phyloP scores from a whole-genome alignment of 768 basidiomycete species.

The Boletus rubescentipes region DNA sequence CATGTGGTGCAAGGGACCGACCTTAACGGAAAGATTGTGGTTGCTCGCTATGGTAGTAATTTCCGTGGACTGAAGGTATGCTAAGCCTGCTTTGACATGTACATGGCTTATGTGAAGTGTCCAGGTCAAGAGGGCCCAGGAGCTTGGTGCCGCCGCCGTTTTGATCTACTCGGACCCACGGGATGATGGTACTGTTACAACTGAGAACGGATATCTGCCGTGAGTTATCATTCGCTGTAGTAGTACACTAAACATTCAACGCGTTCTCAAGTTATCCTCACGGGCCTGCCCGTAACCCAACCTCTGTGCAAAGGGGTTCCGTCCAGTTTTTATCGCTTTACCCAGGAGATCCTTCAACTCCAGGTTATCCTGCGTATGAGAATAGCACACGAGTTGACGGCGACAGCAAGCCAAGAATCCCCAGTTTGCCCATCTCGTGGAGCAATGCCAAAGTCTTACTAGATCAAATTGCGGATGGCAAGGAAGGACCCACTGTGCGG shows the following conservation, averaged over 20 bases:
- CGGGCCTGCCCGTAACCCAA: constrained; percentile 86
- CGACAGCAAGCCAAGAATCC: constrained; percentile 69
- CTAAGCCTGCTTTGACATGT: constrained; percentile 5
- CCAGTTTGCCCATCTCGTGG: constrained; percentile 91
- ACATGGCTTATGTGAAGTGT: constrained; percentile 24
- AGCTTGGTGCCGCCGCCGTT: constrained; percentile 79
- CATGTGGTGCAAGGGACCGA: constrained; percentile 47
- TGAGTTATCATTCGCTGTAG: constrained; percentile 29
- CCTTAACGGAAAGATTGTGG: constrained; percentile 74
- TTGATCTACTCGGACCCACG: constrained; percentile 86
- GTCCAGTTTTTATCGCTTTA: constrained; percentile 71
- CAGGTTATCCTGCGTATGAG: constrained; percentile 83
- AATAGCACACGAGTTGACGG: constrained; percentile 65
- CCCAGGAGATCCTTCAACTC: constrained; percentile 83
- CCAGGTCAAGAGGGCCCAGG: constrained; percentile 82
- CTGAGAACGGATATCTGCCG: constrained; percentile 71
- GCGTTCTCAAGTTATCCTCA: constrained; percentile 46
- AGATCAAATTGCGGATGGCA: constrained; percentile 39
- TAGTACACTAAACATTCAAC: neutral
- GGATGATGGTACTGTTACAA: constrained; percentile 82
- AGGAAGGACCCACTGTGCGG: constrained; percentile 41
- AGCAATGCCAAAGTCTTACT: constrained; percentile 72
- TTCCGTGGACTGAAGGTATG: constrained; percentile 90
- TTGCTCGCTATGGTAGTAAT: constrained; percentile 72
- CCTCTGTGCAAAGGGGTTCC: constrained; percentile 82